phyloP scores from a whole-genome alignment of 768 basidiomycete genomes.

The Suillus tomentosus region DNA sequence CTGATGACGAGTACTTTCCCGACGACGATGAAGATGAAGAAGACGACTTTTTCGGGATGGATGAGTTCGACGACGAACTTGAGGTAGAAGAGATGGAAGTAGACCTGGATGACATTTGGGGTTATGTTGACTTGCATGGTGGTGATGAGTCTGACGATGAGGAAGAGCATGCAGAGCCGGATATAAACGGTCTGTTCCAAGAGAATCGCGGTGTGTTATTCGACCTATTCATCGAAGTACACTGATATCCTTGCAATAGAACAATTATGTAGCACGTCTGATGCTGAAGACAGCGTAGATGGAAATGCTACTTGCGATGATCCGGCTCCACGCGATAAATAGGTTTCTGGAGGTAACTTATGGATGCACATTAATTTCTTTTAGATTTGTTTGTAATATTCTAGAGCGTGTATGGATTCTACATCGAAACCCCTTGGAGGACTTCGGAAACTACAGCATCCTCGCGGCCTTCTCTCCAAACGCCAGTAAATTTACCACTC shows the following conservation, averaged over 20 bases:
- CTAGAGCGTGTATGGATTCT: slow-evolving; percentile 13
- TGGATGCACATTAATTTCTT: slow-evolving; percentile 9
- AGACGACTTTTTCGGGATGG: slow-evolving; percentile 43
- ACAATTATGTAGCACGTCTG: neutral
- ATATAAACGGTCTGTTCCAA: slow-evolving; percentile 19
- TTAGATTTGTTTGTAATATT: slow-evolving; percentile 11
- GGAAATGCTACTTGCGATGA: neutral
- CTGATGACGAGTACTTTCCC: slow-evolving; percentile 69
- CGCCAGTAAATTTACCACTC: slow-evolving; percentile 72
- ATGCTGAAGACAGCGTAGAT: neutral
- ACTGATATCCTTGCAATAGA: slow-evolving; percentile 1
- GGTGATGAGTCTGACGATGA: slow-evolving; percentile 43
- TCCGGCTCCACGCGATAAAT: slow-evolving; percentile 8
- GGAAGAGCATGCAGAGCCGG: slow-evolving; percentile 29
- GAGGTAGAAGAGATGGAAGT: slow-evolving; percentile 44
- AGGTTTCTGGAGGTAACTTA: slow-evolving; percentile 7
- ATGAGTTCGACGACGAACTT: slow-evolving; percentile 39
- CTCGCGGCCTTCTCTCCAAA: slow-evolving; percentile 28
- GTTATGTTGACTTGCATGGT: slow-evolving; percentile 13
- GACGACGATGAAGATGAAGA: slow-evolving; percentile 48
- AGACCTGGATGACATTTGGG: slow-evolving; percentile 24
- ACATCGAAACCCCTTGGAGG: slow-evolving; percentile 17
- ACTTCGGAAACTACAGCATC: slow-evolving; percentile 20
- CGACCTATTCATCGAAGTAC: neutral
- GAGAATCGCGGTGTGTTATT: slow-evolving; percentile 14